Evolutionary conservation across 306 rosid genomes (phyloP).

Genomic region (Ceratonia siliqua): DNA sequence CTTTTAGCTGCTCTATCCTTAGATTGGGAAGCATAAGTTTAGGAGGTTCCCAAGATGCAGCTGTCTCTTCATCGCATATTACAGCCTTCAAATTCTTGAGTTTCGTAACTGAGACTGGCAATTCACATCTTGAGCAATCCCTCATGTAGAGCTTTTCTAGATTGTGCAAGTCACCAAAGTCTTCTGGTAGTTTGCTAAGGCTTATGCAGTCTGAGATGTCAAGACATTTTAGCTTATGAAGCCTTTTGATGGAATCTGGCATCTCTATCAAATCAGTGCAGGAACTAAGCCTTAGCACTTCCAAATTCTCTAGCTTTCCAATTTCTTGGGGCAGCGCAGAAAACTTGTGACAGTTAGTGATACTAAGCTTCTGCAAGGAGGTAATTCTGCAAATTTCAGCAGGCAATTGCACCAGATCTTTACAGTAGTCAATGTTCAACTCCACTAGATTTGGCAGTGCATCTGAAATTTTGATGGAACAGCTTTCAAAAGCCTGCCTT

Average conservation of each 20-base stretch:
- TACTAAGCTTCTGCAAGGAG: slow-evolving; percentile 32
- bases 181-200: slow-evolving; percentile 30
- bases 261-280: slow-evolving; percentile 36
- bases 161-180: slow-evolving; percentile 31
- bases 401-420: slow-evolving; percentile 38
- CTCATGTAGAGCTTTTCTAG: slow-evolving; percentile 34
- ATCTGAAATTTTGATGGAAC: slow-evolving; percentile 16
- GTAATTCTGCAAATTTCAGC: slow-evolving; percentile 27
- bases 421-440: slow-evolving; percentile 47
- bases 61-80: slow-evolving; percentile 41
- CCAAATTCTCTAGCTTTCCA: slow-evolving; percentile 31
- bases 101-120: slow-evolving; percentile 13
- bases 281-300: slow-evolving; percentile 40
- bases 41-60: slow-evolving; percentile 35
- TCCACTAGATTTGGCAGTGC: slow-evolving; percentile 41
- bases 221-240: slow-evolving; percentile 25
- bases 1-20: background rate
- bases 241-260: slow-evolving; percentile 34
- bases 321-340: slow-evolving; percentile 36
- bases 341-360: slow-evolving; percentile 47
- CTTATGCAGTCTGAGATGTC: slow-evolving; percentile 41
- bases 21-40: slow-evolving; percentile 17
- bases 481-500: slow-evolving; percentile 22
- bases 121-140: slow-evolving; percentile 28
- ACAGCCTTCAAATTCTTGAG: slow-evolving; percentile 4